These are phyloP conservation scores for Sparassis latifolia DNA, from an alignment of 1,284 basidiomycete species.

Conservation along the genomic window DNA sequence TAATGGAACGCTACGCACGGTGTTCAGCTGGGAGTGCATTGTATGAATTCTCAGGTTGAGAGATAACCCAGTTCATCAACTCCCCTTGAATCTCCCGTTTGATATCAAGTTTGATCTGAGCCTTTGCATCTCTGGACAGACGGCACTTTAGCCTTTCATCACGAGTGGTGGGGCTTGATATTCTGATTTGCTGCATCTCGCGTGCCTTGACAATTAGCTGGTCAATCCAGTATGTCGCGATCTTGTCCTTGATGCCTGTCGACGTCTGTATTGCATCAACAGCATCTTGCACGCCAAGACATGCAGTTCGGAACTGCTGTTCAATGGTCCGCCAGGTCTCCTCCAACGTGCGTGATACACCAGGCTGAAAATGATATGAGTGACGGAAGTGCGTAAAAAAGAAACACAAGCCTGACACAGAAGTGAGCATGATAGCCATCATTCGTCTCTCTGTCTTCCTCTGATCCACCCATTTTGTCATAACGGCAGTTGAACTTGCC, in stretches of 20 bases:
- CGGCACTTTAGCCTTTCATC: constrained; percentile 3
- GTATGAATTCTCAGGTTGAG: constrained; percentile 17
- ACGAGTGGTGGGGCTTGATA: not conserved
- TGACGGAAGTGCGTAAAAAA: no score
- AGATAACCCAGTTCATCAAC: constrained; percentile 18
- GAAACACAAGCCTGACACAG: no score
- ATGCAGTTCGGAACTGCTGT: constrained; percentile 18
- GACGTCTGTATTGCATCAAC: constrained; percentile 16
- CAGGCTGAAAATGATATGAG: no score
- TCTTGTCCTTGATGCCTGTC: constrained; percentile 31
- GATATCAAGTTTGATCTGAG: constrained; percentile 11
- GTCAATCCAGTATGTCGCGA: constrained; percentile 26
- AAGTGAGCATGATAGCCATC: constrained; percentile 25
- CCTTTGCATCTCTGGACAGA: constrained; percentile 9
- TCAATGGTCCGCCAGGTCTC: constrained; percentile 12
- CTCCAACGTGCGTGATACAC: no score
- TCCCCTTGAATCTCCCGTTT: constrained; percentile 15
- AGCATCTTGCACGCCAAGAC: constrained; percentile 8
- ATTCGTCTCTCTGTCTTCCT: constrained; percentile 17
- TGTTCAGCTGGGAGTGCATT: constrained; percentile 9
- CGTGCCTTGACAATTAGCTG: constrained; percentile 16
- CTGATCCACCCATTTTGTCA: constrained; percentile 17
- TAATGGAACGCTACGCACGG: constrained; percentile 7
- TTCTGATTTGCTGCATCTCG: constrained; percentile 7
- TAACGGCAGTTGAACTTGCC: constrained; percentile 31